Evolutionary conservation across 768 basidiomycete species (phyloP).

Genomic region (Holtermannia corniformis): DNA sequence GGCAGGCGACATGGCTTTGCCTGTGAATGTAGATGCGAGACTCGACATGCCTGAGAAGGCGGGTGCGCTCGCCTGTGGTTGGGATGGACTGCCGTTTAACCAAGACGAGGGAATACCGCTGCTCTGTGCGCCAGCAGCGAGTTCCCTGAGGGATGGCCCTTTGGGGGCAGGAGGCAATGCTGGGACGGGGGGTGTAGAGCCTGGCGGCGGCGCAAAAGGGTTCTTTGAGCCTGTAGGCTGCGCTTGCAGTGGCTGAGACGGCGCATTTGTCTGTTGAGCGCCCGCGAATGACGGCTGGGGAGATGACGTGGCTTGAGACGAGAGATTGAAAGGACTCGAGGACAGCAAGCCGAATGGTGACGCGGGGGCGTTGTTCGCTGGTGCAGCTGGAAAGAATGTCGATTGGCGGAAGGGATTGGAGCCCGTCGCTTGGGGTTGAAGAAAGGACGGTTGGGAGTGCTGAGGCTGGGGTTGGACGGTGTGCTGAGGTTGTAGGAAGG

Average conservation of each 20-base stretch:
- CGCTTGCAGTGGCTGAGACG: slow-evolving; percentile 60
- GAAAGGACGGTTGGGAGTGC: slow-evolving; percentile 44
- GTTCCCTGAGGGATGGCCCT: slow-evolving; percentile 69
- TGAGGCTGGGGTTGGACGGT: slow-evolving; percentile 41
- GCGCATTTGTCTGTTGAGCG: background rate
- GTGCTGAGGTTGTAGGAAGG: background rate
- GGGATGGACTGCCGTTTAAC: background rate
- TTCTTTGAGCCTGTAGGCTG: slow-evolving; percentile 92
- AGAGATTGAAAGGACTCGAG: no score
- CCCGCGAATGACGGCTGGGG: no score
- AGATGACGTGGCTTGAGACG: no score
- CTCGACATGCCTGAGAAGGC: slow-evolving; percentile 21
- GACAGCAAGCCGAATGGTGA: no score
- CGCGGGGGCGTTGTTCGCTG: slow-evolving; percentile 42
- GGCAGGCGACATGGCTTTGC: slow-evolving; percentile 8
- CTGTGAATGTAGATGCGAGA: slow-evolving; percentile 30
- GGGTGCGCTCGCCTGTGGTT: background rate
- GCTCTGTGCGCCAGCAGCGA: slow-evolving; percentile 50
- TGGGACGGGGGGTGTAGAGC: slow-evolving; percentile 44
- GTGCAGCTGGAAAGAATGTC: slow-evolving; percentile 58
- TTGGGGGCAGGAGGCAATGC: slow-evolving; percentile 52
- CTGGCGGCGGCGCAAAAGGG: slow-evolving; percentile 74
- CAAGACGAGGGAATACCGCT: slow-evolving; percentile 3
- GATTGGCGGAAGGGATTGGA: slow-evolving; percentile 78
- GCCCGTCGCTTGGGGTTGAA: slow-evolving; percentile 49